Evolutionary conservation across 352 stramenopile genomes (phyloP).

Genomic region (Albugo laibachii): DNA sequence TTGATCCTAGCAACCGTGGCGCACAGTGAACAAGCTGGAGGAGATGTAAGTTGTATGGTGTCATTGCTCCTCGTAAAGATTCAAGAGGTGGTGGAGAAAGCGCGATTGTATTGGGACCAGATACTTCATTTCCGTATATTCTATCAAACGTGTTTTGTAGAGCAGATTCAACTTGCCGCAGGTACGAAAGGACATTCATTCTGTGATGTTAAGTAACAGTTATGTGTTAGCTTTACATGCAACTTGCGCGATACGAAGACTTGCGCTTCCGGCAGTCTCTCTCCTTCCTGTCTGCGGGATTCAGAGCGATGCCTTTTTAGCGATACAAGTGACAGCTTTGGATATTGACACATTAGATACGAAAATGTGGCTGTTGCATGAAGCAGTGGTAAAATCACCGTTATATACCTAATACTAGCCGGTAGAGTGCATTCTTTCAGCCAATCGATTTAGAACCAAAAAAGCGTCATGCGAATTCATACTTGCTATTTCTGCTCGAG

Average conservation of each 20-base stretch:
- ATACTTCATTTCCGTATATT: conserved; percentile 53
- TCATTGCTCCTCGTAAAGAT: neutral
- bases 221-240: neutral
- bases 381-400: conserved; percentile 10
- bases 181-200: conserved; percentile 5
- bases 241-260: neutral
- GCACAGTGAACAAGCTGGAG: neutral
- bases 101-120: conserved; percentile 29
- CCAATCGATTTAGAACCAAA: too few relatives aligned
- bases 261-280: conserved; percentile 21
- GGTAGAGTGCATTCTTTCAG: too few relatives aligned
- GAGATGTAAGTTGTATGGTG: neutral
- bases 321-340: conserved; percentile 46
- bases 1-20: neutral
- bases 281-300: conserved; percentile 55
- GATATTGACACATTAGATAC: conserved; percentile 69
- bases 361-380: conserved; percentile 59
- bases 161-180: conserved; percentile 24
- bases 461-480: conserved; percentile 87
- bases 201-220: neutral
- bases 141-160: conserved; percentile 23
- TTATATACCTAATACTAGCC: too few relatives aligned
- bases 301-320: conserved; percentile 18
- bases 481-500: conserved; percentile 99
- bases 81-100: neutral